Percentiles rank a stretch among this genome's conserved stretches.
Conservation (phyloP, 441 rosid genomes). For the Biscutella laevigata region DNA sequence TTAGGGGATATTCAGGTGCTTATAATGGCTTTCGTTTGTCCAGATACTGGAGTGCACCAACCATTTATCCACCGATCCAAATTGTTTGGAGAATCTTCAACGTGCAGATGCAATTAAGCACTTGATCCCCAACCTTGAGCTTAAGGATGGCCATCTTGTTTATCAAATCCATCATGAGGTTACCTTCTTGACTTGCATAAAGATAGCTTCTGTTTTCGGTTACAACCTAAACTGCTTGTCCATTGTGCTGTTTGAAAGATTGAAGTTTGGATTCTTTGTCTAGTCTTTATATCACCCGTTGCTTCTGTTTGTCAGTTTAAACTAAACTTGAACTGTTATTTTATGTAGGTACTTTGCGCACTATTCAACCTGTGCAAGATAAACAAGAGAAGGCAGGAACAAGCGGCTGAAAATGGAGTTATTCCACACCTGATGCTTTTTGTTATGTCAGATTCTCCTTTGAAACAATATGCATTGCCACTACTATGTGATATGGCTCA, state of each 20-base stretch:
- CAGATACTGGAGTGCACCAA: slow-evolving; percentile 83
- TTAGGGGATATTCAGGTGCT: slow-evolving; percentile 11
- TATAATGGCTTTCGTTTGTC: slow-evolving; percentile 17
- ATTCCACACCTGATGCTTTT: slow-evolving; percentile 91
- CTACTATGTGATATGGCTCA: slow-evolving; percentile 98
- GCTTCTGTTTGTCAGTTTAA: neutral
- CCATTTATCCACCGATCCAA: slow-evolving; percentile 83
- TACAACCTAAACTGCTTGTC: neutral
- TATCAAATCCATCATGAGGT: slow-evolving; percentile 81
- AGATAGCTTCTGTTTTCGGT: neutral
- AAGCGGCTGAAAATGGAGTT: slow-evolving; percentile 99
- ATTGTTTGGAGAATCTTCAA: slow-evolving; percentile 97
- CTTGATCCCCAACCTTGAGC: slow-evolving; percentile 92
- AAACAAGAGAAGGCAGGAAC: slow-evolving; percentile 98
- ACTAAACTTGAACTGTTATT: neutral
- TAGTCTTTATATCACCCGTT: neutral
- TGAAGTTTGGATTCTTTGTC: slow-evolving; percentile 6
- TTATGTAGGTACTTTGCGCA: slow-evolving; percentile 70
- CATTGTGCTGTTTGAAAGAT: slow-evolving; percentile 4
- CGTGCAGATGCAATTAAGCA: slow-evolving; percentile 94
- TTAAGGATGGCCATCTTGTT: slow-evolving; percentile 75
- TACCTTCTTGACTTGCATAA: slow-evolving; percentile 24
- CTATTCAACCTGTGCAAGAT: slow-evolving; percentile 95
- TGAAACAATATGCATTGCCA: slow-evolving; percentile 81
- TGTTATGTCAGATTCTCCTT: slow-evolving; percentile 64